Percentiles rank a stretch among this genome's conserved stretches.
phyloP scores from a whole-genome alignment of 2,329 filamentous ascomycete genomes.

The Aspergillus viridinutans region DNA sequence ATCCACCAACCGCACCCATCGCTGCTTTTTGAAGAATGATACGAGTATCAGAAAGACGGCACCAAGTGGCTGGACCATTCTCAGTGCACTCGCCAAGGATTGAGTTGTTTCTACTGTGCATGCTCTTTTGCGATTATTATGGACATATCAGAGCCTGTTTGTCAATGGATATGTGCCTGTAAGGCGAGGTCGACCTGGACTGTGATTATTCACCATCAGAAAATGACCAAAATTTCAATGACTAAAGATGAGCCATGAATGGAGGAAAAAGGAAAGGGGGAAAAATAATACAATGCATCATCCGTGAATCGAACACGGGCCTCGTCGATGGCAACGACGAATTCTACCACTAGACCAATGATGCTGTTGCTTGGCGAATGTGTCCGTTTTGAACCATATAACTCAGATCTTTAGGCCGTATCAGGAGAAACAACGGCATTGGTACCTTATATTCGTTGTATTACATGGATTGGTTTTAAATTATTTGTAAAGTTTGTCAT shows the following conservation, averaged over 20 bases:
- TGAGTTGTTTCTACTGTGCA: not conserved
- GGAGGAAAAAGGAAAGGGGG: slow-evolving; percentile 4
- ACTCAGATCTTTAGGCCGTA: too few species aligned
- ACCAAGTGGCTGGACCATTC: not conserved
- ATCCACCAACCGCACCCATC: not conserved
- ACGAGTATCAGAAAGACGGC: not conserved
- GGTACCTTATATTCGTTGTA: too few species aligned
- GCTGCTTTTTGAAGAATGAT: not conserved
- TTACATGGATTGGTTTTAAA: too few species aligned
- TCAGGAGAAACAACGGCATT: not conserved
- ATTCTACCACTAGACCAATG: slow-evolving; percentile 46
- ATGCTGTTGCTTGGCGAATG: slow-evolving; percentile 21
- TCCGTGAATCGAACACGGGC: slow-evolving; percentile 47
- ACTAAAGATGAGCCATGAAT: not conserved
- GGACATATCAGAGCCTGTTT: not conserved
- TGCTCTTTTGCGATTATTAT: not conserved
- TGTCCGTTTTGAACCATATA: accelerated
- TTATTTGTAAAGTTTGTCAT: not conserved
- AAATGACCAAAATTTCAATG: not conserved
- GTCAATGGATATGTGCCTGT: too few species aligned
- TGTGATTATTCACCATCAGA: too few species aligned
- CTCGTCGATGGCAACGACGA: slow-evolving; percentile 45
- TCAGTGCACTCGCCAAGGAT: not conserved
- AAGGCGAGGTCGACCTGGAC: too few species aligned
- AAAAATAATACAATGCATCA: slow-evolving; percentile 32